These are phyloP conservation scores for Betula pendula DNA, from an alignment of 306 rosid species.

Conservation along the genomic window DNA sequence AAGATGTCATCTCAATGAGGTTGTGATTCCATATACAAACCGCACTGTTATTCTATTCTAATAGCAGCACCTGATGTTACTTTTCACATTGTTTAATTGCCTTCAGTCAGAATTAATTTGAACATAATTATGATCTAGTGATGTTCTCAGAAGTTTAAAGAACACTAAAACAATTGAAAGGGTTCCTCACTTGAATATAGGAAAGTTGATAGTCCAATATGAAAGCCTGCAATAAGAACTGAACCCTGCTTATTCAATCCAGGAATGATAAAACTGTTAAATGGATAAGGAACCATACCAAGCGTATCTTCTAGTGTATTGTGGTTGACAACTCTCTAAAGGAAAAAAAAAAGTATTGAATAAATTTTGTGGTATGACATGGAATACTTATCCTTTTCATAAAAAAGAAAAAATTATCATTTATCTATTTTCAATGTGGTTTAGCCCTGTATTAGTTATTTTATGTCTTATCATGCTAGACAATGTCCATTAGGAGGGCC, in stretches of 20 bases:
- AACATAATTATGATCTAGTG: constrained; percentile 2
- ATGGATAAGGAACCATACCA: background rate
- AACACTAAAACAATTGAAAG: constrained; percentile 3
- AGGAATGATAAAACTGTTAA: constrained; percentile 4
- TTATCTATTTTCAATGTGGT: background rate
- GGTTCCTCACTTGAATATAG: background rate
- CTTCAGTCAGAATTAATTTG: background rate
- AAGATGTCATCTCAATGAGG: constrained; percentile 99
- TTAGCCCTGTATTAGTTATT: background rate
- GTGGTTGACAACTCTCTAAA: background rate
- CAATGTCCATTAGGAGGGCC: background rate
- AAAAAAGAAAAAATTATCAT: background rate
- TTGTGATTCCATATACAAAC: constrained; percentile 28
- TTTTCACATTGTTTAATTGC: constrained; percentile 1
- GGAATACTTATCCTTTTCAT: constrained; percentile 1
- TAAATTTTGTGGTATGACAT: constrained; percentile 6
- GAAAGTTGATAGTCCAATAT: constrained; percentile 19
- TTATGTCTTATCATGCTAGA: background rate
- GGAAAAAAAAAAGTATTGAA: background rate
- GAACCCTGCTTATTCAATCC: constrained; percentile 11
- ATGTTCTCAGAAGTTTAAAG: constrained; percentile 11
- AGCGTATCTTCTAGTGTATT: constrained; percentile 1
- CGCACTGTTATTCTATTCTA: constrained; percentile 11
- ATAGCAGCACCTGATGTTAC: background rate
- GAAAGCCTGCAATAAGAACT: background rate